Conservation (phyloP, 2,329 filamentous ascomycete genomes). For the Thelonectria olida region DNA sequence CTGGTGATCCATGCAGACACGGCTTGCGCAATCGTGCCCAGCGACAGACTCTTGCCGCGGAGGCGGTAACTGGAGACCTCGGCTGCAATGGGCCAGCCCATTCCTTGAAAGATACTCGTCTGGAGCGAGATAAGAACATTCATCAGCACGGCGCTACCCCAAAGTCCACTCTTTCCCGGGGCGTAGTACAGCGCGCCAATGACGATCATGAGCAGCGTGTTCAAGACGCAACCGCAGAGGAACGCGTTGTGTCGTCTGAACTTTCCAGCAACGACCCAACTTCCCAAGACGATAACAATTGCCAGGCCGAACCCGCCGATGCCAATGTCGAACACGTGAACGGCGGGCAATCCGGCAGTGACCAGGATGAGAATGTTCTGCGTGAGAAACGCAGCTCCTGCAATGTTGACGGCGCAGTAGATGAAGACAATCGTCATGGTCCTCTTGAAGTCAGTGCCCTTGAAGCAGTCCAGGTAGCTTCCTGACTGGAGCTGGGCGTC, state of each 20-base stretch:
- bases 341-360: conserved; percentile 12
- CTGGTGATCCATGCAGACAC: conserved; percentile 13
- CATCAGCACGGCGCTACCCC: conserved; percentile 16
- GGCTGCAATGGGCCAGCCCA: conserved; percentile 19
- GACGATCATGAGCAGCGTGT: conserved; percentile 8
- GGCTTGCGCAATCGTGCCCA: conserved; percentile 8
- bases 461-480: conserved; percentile 22
- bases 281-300: conserved; percentile 5
- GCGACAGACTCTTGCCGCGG: conserved; percentile 14
- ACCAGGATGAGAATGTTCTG: conserved; percentile 20
- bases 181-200: conserved; percentile 19
- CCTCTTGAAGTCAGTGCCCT: conserved; percentile 7
- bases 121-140: conserved; percentile 19
- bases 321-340: conserved; percentile 20
- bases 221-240: conserved; percentile 9
- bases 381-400: conserved; percentile 14
- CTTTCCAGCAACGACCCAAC: conserved; percentile 3
- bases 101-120: conserved; percentile 17
- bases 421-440: conserved; percentile 16
- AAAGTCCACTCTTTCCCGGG: conserved; percentile 7
- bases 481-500: neutral
- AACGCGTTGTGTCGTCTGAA: conserved; percentile 20
- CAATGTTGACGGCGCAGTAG: conserved; percentile 13
- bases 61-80: conserved; percentile 17
- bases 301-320: conserved; percentile 15